Percentiles rank a stretch among this genome's conserved stretches.
Conservation (phyloP, 495 filamentous ascomycete species). For the Penicillium turbatum region DNA sequence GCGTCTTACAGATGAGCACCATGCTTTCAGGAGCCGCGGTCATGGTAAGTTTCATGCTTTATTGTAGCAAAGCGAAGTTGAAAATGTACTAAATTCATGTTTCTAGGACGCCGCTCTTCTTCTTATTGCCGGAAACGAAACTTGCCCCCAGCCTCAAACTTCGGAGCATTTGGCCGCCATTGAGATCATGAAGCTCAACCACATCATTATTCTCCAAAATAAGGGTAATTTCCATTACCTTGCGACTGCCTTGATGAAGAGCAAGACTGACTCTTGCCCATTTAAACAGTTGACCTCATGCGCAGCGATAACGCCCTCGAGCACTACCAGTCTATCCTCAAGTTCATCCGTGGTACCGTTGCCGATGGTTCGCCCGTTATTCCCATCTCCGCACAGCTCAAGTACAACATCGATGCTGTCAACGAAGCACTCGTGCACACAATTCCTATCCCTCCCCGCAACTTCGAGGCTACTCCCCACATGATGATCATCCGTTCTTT, state of each 20-base stretch:
- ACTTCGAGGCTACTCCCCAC: constrained; percentile 85
- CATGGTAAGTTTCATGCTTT: constrained; percentile 50
- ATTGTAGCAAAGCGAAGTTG: neutral
- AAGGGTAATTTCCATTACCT: constrained; percentile 44
- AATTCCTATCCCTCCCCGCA: constrained; percentile 84
- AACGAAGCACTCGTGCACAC: constrained; percentile 89
- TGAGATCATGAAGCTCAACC: constrained; percentile 97
- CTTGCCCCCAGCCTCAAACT: constrained; percentile 97
- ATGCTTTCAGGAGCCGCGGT: constrained; percentile 99
- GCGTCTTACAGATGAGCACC: constrained; percentile 69
- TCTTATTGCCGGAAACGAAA: constrained; percentile 97
- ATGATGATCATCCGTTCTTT: constrained; percentile 99
- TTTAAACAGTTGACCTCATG: constrained; percentile 74
- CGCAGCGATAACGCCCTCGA: constrained; percentile 84
- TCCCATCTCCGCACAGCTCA: constrained; percentile 95
- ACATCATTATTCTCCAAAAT: constrained; percentile 98
- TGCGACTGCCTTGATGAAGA: neutral
- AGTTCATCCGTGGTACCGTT: constrained; percentile 96
- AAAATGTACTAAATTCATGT: neutral
- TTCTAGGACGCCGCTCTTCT: constrained; percentile 80
- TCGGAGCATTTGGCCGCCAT: constrained; percentile 98
- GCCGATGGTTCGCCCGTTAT: constrained; percentile 95
- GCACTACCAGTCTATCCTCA: constrained; percentile 92
- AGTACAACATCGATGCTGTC: constrained; percentile 99
- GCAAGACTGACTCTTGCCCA: neutral